Evolutionary conservation across 2,329 filamentous ascomycete genomes (phyloP), one percentile per base, ranked within the genome.

Genomic region (Colletotrichum sp.): DNA sequence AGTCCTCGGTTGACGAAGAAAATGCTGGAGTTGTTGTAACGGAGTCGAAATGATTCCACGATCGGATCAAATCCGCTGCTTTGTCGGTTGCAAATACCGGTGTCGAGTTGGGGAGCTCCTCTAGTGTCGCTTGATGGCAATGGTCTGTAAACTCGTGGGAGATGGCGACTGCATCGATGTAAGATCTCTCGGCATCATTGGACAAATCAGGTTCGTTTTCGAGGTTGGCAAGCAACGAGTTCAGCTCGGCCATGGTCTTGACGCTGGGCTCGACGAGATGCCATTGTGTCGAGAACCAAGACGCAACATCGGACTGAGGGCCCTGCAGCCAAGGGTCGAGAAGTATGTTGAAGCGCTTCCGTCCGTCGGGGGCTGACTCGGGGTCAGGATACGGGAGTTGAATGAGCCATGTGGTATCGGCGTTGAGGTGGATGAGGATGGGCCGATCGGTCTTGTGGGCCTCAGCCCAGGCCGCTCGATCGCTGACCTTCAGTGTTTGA

Each of bases 141-240:
- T 93, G 93, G 80, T 94, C 92, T 2, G 92, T 93, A 78, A 94
- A 94, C 81, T 94, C 92, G 80, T 94, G 92, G 18, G 88, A 91
- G 36, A 94, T 86, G 32, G 87, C 86, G 4, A 94, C 90, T 3
- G 85, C 89, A 80, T 94, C 92, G 34, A 94, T 88, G 60, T 87
- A 85, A 15, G 84, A 84, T 32, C 76, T 71, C 1, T 82, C 80
- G 1, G 72, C 78, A 2, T 44, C 74, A 6, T 67, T 75, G 6
- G 79, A 71, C 49, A 72, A 73, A 24, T 69, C 59, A 8, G 28
- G 62, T 2, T 64, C 77, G 24, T 65, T 81, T 80, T 93, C 91
- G 3, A 91, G 83, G 65, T 89, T 85, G 18, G 83, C 80, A 21
- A 92, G 85, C 30, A 90, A 78, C 4, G 85, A 84, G 63, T 93